These are phyloP conservation scores for Psilocybe tampanensis DNA, from an alignment of 768 basidiomycete genomes.

Conservation along the genomic window DNA sequence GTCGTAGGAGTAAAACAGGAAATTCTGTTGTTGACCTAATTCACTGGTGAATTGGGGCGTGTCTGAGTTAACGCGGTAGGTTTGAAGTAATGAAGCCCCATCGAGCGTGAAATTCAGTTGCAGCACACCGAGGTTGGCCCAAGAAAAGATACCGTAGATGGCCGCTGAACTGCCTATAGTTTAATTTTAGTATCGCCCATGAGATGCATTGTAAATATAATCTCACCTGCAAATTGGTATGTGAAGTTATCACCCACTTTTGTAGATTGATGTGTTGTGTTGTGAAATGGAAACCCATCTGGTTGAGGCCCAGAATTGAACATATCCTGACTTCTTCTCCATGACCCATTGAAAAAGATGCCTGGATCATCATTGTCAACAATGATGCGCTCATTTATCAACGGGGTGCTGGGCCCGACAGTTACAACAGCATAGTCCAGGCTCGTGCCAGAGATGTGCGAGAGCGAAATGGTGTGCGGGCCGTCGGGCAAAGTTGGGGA, in stretches of 20 bases:
- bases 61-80: conserved; percentile 20
- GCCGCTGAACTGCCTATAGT: conserved; percentile 21
- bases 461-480: conserved; percentile 21
- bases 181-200: neutral
- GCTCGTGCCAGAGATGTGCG: conserved; percentile 22
- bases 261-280: conserved; percentile 26
- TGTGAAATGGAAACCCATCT: conserved; percentile 25
- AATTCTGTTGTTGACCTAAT: conserved; percentile 25
- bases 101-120: conserved; percentile 26
- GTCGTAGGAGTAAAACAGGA: conserved; percentile 22
- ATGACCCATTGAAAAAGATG: conserved; percentile 15
- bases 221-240: conserved; percentile 31
- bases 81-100: conserved; percentile 16
- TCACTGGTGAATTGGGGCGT: conserved; percentile 21
- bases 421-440: conserved; percentile 28
- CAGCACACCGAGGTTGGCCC: conserved; percentile 23
- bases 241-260: conserved; percentile 23
- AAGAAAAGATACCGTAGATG: conserved; percentile 28
- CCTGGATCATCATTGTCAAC: conserved; percentile 25
- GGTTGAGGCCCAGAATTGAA: conserved; percentile 19
- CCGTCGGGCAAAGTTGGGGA: conserved; percentile 27
- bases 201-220: neutral
- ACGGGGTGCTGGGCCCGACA: conserved; percentile 21
- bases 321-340: conserved; percentile 15
- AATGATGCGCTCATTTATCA: conserved; percentile 19